Base-by-base conservation (phyloP, 2,329 filamentous ascomycete genomes). In the Scopulariopsis brevicaulis region DNA sequence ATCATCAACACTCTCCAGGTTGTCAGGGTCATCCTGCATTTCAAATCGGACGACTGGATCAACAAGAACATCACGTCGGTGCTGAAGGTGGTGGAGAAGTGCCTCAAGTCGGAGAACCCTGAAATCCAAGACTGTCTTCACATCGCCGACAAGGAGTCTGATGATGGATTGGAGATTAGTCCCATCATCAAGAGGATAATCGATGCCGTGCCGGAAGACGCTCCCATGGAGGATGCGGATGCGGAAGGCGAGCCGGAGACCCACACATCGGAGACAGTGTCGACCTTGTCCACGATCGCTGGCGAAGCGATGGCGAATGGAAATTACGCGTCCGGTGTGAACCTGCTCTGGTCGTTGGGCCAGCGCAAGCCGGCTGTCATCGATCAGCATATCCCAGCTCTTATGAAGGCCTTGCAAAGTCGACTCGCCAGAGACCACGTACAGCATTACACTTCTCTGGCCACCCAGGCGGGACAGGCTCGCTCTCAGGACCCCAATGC, bases 1-100 rank as follows among this genome's bases (percentile, higher is more conserved):
- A 93, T 96, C 71, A 84, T 99, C 73, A 99, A 99, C 69, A 91
- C 92, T 1, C 79, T 99, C 15, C 92, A 97, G 69, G 89, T 97
- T 48, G 78, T 99, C 60, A 89, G 93, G 54, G 88, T 96, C 60
- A 85, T 99, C 54, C 78, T 97, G 60, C 90, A 94, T 65, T 85
- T 87, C 62, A 95, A 96, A 70, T 77, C 89, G 0, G 86, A 96
- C 65, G 90, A 96, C 3, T 99, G 94, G 94, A 86, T 97, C 43
- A 74, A 91, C 56, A 84, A 84, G 65, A 89, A 90, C 62, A 81
- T 96, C 64, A 72, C 86, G 0, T 77, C 84, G 32, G 79, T 97
- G 32, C 90, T 96, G 69, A 96, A 90, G 68, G 83, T 97, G 14
- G 73, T 97, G 15, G 92, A 96, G 62, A 96, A 96, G 73, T 84